phyloP scores from a whole-genome alignment of 441 rosid genomes.

The Corymbia calophylla region DNA sequence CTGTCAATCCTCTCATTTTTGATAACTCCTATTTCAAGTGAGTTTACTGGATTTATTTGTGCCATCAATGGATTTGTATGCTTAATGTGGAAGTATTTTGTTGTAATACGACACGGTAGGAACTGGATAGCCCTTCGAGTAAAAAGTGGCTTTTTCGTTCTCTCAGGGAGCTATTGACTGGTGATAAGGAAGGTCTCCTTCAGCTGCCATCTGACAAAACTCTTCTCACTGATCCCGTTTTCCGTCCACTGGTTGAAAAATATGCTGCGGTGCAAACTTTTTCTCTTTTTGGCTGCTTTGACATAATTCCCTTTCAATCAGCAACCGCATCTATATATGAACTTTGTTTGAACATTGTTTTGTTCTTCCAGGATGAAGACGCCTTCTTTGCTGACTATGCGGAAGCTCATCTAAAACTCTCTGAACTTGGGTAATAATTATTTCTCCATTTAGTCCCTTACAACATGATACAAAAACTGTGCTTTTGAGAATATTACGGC shows the following conservation, averaged over 20 bases:
- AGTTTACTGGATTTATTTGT: neutral
- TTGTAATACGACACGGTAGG: neutral
- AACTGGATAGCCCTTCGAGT: neutral
- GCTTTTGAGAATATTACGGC: neutral
- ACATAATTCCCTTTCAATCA: neutral
- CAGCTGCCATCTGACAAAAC: conserved; percentile 76
- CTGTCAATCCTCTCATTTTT: conserved; percentile 75
- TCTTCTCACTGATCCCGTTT: conserved; percentile 63
- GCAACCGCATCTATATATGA: neutral
- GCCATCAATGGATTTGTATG: neutral
- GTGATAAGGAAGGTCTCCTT: conserved; percentile 79
- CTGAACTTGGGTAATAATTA: conserved; percentile 77
- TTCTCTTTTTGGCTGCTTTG: neutral
- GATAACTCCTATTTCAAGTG: conserved; percentile 88
- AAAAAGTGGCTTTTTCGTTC: neutral
- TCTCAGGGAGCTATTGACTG: conserved; percentile 70
- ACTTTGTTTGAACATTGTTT: neutral
- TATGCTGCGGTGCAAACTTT: conserved; percentile 54
- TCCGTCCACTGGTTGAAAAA: conserved; percentile 84
- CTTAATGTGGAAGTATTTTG: neutral
- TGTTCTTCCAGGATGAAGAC: conserved; percentile 72
- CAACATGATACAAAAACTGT: neutral
- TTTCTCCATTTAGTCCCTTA: neutral
- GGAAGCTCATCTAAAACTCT: conserved; percentile 77
- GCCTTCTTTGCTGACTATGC: conserved; percentile 76